phyloP scores from a whole-genome alignment of 108 stramenopile genomes.

The Stephanodiscus minutulus region DNA sequence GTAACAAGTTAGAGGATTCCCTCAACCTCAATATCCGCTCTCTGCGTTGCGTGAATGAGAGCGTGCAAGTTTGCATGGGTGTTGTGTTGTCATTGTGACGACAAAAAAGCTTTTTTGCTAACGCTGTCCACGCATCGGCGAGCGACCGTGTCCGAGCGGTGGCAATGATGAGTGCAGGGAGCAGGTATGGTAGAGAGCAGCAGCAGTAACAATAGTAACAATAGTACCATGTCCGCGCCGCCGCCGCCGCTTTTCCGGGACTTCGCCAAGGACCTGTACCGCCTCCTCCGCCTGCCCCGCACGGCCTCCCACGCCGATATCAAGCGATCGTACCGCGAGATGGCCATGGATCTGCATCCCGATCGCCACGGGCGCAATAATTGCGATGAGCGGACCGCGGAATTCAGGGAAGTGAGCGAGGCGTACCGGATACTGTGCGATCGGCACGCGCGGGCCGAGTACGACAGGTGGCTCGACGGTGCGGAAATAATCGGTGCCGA shows the following conservation, averaged over 20 bases:
- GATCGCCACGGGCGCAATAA: constrained; percentile 71
- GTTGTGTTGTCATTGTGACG: too few relatives aligned
- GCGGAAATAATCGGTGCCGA: constrained; percentile 17
- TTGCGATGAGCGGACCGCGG: constrained; percentile 52
- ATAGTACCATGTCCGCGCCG: not conserved
- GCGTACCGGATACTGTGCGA: constrained; percentile 74
- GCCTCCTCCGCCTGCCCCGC: constrained; percentile 51
- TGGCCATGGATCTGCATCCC: constrained; percentile 76
- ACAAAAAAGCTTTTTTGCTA: too few relatives aligned
- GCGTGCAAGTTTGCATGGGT: too few relatives aligned
- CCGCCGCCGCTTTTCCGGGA: not conserved
- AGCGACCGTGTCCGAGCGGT: too few relatives aligned
- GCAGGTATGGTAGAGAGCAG: too few relatives aligned
- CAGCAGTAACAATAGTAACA: too few relatives aligned
- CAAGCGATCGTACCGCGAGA: constrained; percentile 72
- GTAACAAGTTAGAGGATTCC: too few relatives aligned
- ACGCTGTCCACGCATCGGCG: too few relatives aligned
- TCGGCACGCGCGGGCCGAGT: constrained; percentile 48
- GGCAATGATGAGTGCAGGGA: too few relatives aligned
- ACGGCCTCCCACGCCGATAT: constrained; percentile 72
- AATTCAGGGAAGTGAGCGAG: constrained; percentile 72
- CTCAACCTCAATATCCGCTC: too few relatives aligned
- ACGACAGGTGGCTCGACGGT: constrained; percentile 47
- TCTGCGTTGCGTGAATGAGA: too few relatives aligned
- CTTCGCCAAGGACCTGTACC: constrained; percentile 46